phyloP scores from a whole-genome alignment of 768 basidiomycete species.

The Floccularia luteovirens region DNA sequence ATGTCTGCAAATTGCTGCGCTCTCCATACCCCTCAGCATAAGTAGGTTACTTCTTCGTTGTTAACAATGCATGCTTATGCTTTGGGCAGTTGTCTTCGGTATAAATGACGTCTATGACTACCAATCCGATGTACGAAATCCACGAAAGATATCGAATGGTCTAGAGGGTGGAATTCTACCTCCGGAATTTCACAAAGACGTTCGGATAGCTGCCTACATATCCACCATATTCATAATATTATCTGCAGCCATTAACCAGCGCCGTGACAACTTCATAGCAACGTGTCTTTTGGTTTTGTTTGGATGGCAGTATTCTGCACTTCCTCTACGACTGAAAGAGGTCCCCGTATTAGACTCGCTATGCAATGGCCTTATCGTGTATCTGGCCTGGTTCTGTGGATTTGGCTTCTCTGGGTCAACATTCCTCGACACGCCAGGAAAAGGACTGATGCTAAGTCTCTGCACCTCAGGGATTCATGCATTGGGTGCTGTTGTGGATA shows the following conservation, averaged over 20 bases:
- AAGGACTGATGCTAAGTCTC: slow-evolving; percentile 7
- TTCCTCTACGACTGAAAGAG: slow-evolving; percentile 10
- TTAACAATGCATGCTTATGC: no score
- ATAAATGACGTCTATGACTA: slow-evolving; percentile 11
- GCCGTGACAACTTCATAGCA: slow-evolving; percentile 7
- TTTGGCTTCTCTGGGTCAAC: slow-evolving; percentile 8
- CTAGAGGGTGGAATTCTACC: slow-evolving; percentile 7
- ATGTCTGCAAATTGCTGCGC: slow-evolving; percentile 3
- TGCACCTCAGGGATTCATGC: slow-evolving; percentile 9
- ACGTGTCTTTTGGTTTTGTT: slow-evolving; percentile 4
- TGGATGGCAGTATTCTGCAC: slow-evolving; percentile 10
- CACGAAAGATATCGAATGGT: slow-evolving; percentile 8
- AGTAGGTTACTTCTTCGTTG: no score
- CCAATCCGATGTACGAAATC: slow-evolving; percentile 10
- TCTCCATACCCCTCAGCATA: slow-evolving; percentile 5
- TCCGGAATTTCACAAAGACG: slow-evolving; percentile 6
- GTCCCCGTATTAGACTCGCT: slow-evolving; percentile 8
- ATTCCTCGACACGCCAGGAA: slow-evolving; percentile 4
- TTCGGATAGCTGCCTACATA: slow-evolving; percentile 7
- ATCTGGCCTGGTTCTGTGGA: slow-evolving; percentile 10
- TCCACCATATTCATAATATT: slow-evolving; percentile 8
- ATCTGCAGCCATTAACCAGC: slow-evolving; percentile 4
- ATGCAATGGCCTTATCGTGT: slow-evolving; percentile 9
- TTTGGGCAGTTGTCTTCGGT: slow-evolving; percentile 9
- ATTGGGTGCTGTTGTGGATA: slow-evolving; percentile 9